Evolutionary conservation across 2,329 filamentous ascomycete species (phyloP).

Genomic region (Diaporthe helianthi): DNA sequence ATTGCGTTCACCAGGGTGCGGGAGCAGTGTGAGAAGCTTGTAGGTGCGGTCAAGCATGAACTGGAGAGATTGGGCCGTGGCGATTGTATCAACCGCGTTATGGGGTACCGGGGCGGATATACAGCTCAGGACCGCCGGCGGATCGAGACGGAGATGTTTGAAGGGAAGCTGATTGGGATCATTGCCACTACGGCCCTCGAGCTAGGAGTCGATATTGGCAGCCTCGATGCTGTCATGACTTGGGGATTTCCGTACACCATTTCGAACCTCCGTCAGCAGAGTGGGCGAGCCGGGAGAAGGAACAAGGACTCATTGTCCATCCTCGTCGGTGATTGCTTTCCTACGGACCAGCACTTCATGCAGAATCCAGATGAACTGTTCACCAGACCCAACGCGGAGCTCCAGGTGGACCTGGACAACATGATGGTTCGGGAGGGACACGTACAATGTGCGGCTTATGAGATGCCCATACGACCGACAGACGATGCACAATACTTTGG

Average conservation of each 20-base stretch:
- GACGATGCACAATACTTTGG: constrained; percentile 84
- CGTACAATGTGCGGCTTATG: constrained; percentile 91
- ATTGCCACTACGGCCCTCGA: constrained; percentile 94
- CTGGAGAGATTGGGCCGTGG: constrained; percentile 74
- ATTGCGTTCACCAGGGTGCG: constrained; percentile 93
- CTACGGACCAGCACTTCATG: constrained; percentile 97
- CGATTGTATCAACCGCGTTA: constrained; percentile 81
- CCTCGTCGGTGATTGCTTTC: constrained; percentile 85
- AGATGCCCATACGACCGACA: constrained; percentile 86
- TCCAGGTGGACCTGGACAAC: constrained; percentile 92
- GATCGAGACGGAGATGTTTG: constrained; percentile 97
- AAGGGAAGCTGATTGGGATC: constrained; percentile 90
- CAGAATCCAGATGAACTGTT: constrained; percentile 93
- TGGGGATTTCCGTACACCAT: constrained; percentile 97
- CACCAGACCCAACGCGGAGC: constrained; percentile 84
- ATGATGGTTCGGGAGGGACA: constrained; percentile 92
- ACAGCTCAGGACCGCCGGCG: constrained; percentile 86
- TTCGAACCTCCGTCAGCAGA: constrained; percentile 92
- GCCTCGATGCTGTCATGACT: constrained; percentile 90
- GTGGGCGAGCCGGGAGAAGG: constrained; percentile 86
- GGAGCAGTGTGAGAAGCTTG: constrained; percentile 85
- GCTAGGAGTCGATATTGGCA: constrained; percentile 93
- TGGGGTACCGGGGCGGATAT: constrained; percentile 96
- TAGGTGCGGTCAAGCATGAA: constrained; percentile 81
- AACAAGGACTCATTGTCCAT: constrained; percentile 95